Conservation (phyloP, 2,329 filamentous ascomycete species). For the Exserohilum rostratum region DNA sequence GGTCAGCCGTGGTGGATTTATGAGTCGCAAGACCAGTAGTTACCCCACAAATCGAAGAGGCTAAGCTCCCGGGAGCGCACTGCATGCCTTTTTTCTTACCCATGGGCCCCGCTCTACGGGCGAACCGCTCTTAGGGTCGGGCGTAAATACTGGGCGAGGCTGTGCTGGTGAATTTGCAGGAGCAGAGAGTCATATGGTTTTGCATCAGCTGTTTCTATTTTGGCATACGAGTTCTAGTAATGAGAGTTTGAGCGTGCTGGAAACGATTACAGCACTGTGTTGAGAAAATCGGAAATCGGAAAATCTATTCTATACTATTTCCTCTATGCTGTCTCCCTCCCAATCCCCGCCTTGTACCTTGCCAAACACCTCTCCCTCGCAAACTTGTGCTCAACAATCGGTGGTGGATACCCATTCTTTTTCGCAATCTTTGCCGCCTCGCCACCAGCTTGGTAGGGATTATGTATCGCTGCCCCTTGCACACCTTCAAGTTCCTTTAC, state of each 20-base stretch:
- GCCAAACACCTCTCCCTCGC: slow-evolving; percentile 70
- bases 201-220: too few species aligned
- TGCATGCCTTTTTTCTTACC: neutral
- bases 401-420: slow-evolving; percentile 73
- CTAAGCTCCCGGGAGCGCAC: neutral
- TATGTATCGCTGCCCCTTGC: slow-evolving; percentile 74
- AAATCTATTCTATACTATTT: neutral
- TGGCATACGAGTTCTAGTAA: too few species aligned
- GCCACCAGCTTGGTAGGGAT: slow-evolving; percentile 72
- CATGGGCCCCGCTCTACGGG: neutral
- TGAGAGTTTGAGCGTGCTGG: too few species aligned
- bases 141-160: neutral
- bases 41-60: neutral
- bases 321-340: slow-evolving; percentile 54
- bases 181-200: too few species aligned
- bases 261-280: too few species aligned
- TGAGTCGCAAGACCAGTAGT: neutral
- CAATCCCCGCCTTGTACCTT: slow-evolving; percentile 72
- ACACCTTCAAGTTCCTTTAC: slow-evolving; percentile 73
- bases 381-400: slow-evolving; percentile 75
- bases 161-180: too few species aligned
- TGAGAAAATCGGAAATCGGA: neutral
- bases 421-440: slow-evolving; percentile 61
- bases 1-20: neutral
- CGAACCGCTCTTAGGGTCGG: neutral